Evolutionary conservation across 2,329 filamentous ascomycete genomes (phyloP).

Genomic region (Arachnopeziza araneosa): DNA sequence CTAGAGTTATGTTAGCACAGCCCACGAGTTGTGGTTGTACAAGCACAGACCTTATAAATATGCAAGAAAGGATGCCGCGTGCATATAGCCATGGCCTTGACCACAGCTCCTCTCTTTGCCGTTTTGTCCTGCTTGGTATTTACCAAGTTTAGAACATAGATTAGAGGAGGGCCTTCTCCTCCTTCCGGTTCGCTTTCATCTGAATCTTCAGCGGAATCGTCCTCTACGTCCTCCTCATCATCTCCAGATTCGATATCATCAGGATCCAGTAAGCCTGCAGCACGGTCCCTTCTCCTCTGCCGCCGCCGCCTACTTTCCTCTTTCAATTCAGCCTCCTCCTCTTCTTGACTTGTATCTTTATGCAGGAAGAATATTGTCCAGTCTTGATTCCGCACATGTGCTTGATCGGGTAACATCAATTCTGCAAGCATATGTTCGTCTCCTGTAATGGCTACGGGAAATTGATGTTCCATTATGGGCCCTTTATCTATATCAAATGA

Average conservation of each 20-base stretch:
- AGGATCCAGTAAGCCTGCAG: constrained; percentile 40
- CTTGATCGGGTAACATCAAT: constrained; percentile 96
- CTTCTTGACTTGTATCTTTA: constrained; percentile 81
- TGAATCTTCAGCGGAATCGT: constrained; percentile 47
- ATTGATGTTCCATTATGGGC: constrained; percentile 98
- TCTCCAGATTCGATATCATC: constrained; percentile 40
- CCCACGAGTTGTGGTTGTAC: constrained; percentile 2
- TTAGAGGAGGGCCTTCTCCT: constrained; percentile 80
- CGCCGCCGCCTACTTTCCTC: constrained; percentile 47
- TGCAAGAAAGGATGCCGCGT: constrained; percentile 95
- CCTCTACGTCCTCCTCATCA: constrained; percentile 40
- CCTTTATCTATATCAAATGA: constrained; percentile 96
- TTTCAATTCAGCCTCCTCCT: constrained; percentile 69
- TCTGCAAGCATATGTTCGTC: constrained; percentile 98
- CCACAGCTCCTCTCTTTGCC: constrained; percentile 86
- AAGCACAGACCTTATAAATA: constrained; percentile 78
- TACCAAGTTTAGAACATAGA: constrained; percentile 95
- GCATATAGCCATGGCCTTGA: constrained; percentile 99
- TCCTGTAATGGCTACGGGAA: constrained; percentile 87
- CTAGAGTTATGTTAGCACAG: constrained; percentile 38
- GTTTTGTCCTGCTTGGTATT: constrained; percentile 97
- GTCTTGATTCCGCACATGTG: constrained; percentile 89
- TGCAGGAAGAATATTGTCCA: constrained; percentile 99
- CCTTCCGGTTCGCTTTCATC: constrained; percentile 60
- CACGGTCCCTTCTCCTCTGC: constrained; percentile 46